phyloP scores from a whole-genome alignment of 495 filamentous ascomycete genomes.

The Astrothelium macrocarpum region DNA sequence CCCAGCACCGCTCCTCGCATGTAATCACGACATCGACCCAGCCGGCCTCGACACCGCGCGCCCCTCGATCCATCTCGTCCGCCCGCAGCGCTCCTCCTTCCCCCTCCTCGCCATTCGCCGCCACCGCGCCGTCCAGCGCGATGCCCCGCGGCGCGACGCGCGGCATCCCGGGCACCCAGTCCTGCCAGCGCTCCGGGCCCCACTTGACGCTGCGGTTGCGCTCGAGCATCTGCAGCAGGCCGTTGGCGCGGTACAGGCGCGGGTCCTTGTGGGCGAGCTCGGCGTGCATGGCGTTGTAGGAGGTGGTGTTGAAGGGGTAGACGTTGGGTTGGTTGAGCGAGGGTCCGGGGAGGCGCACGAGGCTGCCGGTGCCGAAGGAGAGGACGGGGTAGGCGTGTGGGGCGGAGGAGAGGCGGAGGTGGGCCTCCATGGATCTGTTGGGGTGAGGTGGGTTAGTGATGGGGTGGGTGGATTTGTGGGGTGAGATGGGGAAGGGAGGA shows the following conservation, averaged over 20 bases:
- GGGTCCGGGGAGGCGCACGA: conserved; percentile 89
- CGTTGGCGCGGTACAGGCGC: conserved; percentile 81
- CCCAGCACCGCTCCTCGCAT: conserved; percentile 97
- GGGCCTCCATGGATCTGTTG: conserved; percentile 87
- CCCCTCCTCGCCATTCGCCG: background rate
- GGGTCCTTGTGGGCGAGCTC: conserved; percentile 79
- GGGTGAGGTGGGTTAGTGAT: conserved; percentile 9
- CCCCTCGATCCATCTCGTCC: conserved; percentile 47
- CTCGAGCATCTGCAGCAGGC: conserved; percentile 88
- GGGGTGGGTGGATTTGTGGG: background rate
- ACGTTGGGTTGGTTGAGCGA: conserved; percentile 89
- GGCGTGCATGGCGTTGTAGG: conserved; percentile 84
- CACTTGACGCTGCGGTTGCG: conserved; percentile 87
- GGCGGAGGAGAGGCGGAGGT: conserved; percentile 74
- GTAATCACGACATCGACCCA: conserved; percentile 93
- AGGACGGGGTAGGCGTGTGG: conserved; percentile 71
- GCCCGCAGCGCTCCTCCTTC: background rate
- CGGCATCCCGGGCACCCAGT: conserved; percentile 85
- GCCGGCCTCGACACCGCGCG: conserved; percentile 74
- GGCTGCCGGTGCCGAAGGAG: conserved; percentile 92
- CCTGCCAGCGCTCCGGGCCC: conserved; percentile 95
- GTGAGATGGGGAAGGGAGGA: background rate
- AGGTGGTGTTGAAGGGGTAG: conserved; percentile 91
- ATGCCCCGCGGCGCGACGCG: conserved; percentile 50
- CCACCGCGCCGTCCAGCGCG: conserved; percentile 55